phyloP scores from a whole-genome alignment of 2,329 filamentous ascomycete genomes.

The Claviceps purpurea region DNA sequence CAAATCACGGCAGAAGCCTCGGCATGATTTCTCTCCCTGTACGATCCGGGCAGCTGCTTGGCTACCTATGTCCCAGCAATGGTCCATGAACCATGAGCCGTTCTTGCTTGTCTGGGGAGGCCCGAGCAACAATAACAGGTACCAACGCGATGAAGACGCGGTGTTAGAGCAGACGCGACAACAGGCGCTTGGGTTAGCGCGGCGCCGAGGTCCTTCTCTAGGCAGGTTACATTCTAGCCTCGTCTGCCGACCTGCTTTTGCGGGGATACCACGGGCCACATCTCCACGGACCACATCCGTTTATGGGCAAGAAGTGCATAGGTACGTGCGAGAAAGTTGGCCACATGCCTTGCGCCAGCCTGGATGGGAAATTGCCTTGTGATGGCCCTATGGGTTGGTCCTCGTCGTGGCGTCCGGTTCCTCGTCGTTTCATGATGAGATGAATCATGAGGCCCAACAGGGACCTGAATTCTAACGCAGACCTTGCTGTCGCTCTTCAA shows the following conservation, averaged over 20 bases:
- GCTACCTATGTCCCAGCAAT: not conserved
- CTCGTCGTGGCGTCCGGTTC: not conserved
- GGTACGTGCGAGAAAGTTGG: not conserved
- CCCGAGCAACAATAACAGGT: not conserved
- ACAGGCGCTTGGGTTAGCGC: not conserved
- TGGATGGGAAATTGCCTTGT: not conserved
- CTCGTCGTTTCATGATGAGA: too few relatives aligned
- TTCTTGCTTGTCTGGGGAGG: not conserved
- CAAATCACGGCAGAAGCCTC: not conserved
- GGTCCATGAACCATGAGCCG: not conserved
- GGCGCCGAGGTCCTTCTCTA: not conserved
- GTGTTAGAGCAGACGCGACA: not conserved
- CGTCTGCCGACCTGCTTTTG: not conserved
- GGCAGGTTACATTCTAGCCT: constrained; percentile 5
- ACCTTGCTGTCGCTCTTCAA: too few relatives aligned
- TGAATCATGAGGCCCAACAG: too few relatives aligned
- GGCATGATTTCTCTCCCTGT: not conserved
- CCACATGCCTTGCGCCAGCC: not conserved
- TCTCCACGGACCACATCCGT: not conserved
- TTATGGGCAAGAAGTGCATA: too few relatives aligned
- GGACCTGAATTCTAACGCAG: too few relatives aligned
- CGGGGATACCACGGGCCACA: not conserved
- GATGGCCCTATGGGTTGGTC: not conserved
- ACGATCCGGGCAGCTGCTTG: constrained; percentile 1
- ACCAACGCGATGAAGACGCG: not conserved